Base-by-base conservation (phyloP, 2,329 filamentous ascomycete species). In the Aspergillus pseudoglaucus region DNA sequence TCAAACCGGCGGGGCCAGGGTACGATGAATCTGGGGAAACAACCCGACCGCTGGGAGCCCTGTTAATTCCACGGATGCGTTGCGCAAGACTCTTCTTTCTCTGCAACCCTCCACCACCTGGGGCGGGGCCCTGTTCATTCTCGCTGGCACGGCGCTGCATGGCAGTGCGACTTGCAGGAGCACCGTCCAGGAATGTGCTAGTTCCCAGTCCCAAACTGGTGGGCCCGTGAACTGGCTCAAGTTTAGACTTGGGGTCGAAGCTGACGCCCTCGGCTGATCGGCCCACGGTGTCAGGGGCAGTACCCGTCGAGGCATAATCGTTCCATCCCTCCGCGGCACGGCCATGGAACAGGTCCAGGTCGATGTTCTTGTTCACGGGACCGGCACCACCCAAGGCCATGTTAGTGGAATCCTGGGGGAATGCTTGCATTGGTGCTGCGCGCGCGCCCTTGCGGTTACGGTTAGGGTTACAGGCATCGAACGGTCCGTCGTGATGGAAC, bases 401-500 rank as follows among this genome's bases (percentile, higher is more conserved):
- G 75, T 98, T 98, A 51, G 87, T 80, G 1, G 90, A 96, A 59
- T 87, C 89, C 61, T 88, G 88, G 18, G 93, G 89, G 69, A 97
- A 98, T 2, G 93, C 93, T 66, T 95, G 85, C 89, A 98, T 96
- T 0, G 93, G 93, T 6, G 93, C 90, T 47, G 87, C 83, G 51
- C 84, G 82, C 61, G 85, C 84, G 59, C 84, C 88, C 63, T 87
- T 87, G 49, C 88, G 84, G 69, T 97, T 98, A 55, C 93, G 88
- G 66, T 95, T 87, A 4, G 93, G 90, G 67, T 95, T 95, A 66
- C 93, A 88, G 17, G 93, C 93, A 69, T 98, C 93, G 61, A 96
- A 98, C 4, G 93, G 93, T 1, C 93, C 93, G 62, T 97, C 93
- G 63, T 98, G 93, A 62, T 98, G 93, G 71, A 97, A 95, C 57